Conservation (phyloP, 352 stramenopile species). For the Phytophthora melonis region DNA sequence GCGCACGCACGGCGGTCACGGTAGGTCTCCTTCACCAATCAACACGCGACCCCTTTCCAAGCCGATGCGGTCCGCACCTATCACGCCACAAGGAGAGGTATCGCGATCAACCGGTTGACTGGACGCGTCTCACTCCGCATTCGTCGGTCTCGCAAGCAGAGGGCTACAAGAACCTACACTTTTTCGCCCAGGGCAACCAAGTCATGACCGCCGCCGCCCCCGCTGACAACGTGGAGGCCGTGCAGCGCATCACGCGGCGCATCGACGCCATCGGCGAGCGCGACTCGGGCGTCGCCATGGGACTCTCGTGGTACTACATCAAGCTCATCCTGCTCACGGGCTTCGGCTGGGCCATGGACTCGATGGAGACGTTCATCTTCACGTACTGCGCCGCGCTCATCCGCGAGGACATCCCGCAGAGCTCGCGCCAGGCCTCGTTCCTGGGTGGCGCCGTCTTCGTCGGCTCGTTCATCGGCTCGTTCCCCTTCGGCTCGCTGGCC, state of each 20-base stretch:
- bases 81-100: neutral
- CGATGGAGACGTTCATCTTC: constrained; percentile 81
- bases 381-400: constrained; percentile 61
- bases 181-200: neutral
- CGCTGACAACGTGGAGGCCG: constrained; percentile 52
- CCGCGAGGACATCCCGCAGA: constrained; percentile 53
- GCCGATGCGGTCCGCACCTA: neutral
- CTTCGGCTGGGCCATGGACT: constrained; percentile 79
- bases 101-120: too few relatives aligned
- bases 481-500: constrained; percentile 63
- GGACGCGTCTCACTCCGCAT: constrained; percentile 14
- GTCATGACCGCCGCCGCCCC: constrained; percentile 13
- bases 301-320: constrained; percentile 79
- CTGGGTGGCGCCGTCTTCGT: constrained; percentile 65
- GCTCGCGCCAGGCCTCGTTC: constrained; percentile 47
- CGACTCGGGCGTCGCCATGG: constrained; percentile 52
- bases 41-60: neutral
- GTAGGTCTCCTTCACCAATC: neutral
- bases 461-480: constrained; percentile 69
- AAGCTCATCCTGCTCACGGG: constrained; percentile 71
- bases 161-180: constrained; percentile 35
- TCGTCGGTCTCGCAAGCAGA: constrained; percentile 34
- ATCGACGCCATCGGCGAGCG: constrained; percentile 74
- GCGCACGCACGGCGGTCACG: too few relatives aligned
- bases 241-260: constrained; percentile 71